Percentiles rank a stretch among this genome's conserved stretches.
Evolutionary conservation across 176 grass and related monocot genomes (phyloP).

Genomic region (Paspalum notatum): DNA sequence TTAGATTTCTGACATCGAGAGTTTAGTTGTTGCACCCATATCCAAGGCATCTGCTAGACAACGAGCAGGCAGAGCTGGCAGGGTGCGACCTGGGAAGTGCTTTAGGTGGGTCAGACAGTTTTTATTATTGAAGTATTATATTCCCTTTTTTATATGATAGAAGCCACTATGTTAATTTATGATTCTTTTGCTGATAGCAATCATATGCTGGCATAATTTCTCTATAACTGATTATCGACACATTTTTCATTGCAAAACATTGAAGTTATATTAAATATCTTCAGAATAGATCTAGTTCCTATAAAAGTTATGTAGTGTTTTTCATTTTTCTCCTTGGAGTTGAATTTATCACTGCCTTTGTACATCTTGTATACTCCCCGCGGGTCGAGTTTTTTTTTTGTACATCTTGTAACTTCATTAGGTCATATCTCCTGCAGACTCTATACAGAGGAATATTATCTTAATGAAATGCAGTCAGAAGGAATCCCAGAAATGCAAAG

Average conservation of each 20-base stretch:
- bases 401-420: slow-evolving; percentile 33
- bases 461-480: slow-evolving; percentile 87
- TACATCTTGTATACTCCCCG: slow-evolving; percentile 24
- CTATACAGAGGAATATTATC: slow-evolving; percentile 94
- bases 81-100: slow-evolving; percentile 92
- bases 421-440: slow-evolving; percentile 59
- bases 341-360: not conserved
- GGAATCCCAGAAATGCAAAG: slow-evolving; percentile 97
- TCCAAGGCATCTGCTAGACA: slow-evolving; percentile 97
- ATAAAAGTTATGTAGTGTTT: not conserved
- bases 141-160: not conserved
- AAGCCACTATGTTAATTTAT: not conserved
- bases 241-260: not conserved
- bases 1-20: slow-evolving; percentile 92
- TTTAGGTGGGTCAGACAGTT: slow-evolving; percentile 60
- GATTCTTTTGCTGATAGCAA: not conserved
- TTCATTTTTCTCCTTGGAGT: not conserved
- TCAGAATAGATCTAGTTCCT: not conserved
- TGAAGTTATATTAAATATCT: slow-evolving; percentile 18
- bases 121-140: slow-evolving; percentile 13
- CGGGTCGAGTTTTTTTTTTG: no score
- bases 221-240: not conserved
- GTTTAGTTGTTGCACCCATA: slow-evolving; percentile 88
- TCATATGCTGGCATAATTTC: slow-evolving; percentile 15
- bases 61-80: slow-evolving; percentile 93